phyloP scores from a whole-genome alignment of 148 eudicot genomes.

The Silene latifolia region DNA sequence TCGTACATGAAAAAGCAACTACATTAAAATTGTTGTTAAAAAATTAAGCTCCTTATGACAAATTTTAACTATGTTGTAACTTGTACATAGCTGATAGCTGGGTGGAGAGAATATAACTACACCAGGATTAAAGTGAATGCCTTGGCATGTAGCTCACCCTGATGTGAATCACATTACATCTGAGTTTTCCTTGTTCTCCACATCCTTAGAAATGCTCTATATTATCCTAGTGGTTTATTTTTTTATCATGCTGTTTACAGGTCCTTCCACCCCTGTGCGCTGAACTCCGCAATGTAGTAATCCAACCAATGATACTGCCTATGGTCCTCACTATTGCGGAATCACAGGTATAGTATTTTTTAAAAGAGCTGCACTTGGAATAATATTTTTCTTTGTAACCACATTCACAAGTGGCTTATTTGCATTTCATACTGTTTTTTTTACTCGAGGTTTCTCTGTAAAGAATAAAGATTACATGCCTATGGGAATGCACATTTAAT shows the following conservation, averaged over 20 bases:
- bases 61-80: no score
- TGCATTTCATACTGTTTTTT: background rate
- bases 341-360: slow-evolving; percentile 65
- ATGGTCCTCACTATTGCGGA: slow-evolving; percentile 96
- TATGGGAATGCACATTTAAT: background rate
- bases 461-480: background rate
- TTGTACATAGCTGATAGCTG: no score
- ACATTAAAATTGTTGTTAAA: background rate
- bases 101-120: no score
- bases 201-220: no score
- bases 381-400: background rate
- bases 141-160: background rate
- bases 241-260: slow-evolving; percentile 38
- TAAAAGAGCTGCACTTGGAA: background rate
- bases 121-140: background rate
- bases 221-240: background rate
- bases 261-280: slow-evolving; percentile 99
- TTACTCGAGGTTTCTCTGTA: background rate
- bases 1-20: no score
- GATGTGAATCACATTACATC: background rate
- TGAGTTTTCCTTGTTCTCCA: no score
- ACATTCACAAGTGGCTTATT: background rate
- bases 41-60: background rate
- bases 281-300: slow-evolving; percentile 89
- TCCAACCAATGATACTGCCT: slow-evolving; percentile 97